Base-by-base conservation (phyloP, 208 protist genomes). In the Trypanosoma avium region DNA sequence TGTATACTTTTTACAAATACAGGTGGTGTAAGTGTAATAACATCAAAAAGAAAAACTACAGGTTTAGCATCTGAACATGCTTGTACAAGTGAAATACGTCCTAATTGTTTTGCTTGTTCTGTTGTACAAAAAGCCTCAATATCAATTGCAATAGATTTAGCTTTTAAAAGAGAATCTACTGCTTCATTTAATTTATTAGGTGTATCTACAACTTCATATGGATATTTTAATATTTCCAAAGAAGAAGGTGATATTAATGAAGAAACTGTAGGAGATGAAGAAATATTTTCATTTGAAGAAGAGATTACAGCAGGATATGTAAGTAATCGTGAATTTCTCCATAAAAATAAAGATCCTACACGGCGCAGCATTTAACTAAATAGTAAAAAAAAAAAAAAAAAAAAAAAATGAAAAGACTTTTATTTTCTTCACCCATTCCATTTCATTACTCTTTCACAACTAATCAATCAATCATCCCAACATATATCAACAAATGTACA, bases 51-150 rank as follows among this genome's bases (percentile, higher is more conserved):
- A 53, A 84, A 97, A 2, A 97, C 89, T 0, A 79, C 74, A 0
- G 79, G 73, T 24, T 50, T 64, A 3, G 70, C 75, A 42, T 87
- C 81, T 30, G 73, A 72, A 70, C 86, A 93, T 0, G 82, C 72
- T 57, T 97, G 91, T 4, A 97, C 70, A 26, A 97, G 79, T 1
- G 91, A 97, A 9, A 97, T 71, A 27, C 66, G 55, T 1, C 91
- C 91, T 9, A 97, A 77, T 53, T 96, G 91, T 38, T 70, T 75
- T 1, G 70, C 67, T 22, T 75, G 61, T 35, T 62, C 60, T 7
- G 67, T 68, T 3, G 79, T 92, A 67, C 88, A 94, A 38, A 94
- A 86, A 0, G 91, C 91, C 67, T 97, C 91, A 9, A 97, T 64
- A 38, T 97, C 91, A 9, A 97, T 62, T 6, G 88, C 87, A 48